Conservation (phyloP, 768 basidiomycete genomes). For the Gymnopilus dilepis region DNA sequence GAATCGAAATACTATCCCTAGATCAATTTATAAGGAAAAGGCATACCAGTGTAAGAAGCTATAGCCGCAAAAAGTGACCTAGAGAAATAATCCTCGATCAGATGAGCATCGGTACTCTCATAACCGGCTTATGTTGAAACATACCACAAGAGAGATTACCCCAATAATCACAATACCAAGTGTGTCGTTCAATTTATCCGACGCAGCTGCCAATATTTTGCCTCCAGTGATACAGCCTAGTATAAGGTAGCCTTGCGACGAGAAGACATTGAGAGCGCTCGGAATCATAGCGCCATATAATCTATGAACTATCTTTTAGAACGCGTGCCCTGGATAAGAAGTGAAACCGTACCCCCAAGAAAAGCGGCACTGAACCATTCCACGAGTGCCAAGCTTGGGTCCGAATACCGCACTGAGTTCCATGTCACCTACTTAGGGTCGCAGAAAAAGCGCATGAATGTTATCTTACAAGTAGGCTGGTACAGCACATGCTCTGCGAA, state of each 20-base stretch:
- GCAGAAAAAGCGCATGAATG: neutral
- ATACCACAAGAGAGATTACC: slow-evolving; percentile 41
- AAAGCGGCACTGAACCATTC: slow-evolving; percentile 69
- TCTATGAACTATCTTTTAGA: slow-evolving; percentile 36
- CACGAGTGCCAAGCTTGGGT: slow-evolving; percentile 78
- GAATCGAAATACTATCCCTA: too few relatives aligned
- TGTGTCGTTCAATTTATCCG: slow-evolving; percentile 41
- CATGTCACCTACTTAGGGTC: neutral
- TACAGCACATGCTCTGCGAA: slow-evolving; percentile 49
- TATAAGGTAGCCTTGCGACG: slow-evolving; percentile 67
- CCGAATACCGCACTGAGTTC: slow-evolving; percentile 64
- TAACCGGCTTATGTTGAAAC: slow-evolving; percentile 10
- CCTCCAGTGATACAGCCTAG: slow-evolving; percentile 73
- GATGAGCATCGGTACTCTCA: neutral
- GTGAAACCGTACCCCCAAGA: slow-evolving; percentile 33
- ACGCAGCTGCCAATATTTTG: slow-evolving; percentile 64
- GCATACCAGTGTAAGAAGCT: slow-evolving; percentile 61
- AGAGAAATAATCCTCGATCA: neutral
- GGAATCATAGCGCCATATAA: slow-evolving; percentile 60
- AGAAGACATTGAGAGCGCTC: slow-evolving; percentile 61
- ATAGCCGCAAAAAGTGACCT: slow-evolving; percentile 70
- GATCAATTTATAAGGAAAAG: too few relatives aligned
- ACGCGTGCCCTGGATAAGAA: neutral
- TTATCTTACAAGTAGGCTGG: slow-evolving; percentile 72
- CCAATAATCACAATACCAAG: slow-evolving; percentile 47